A percentile compares a stretch with the other conserved stretches of the same genome.
Evolutionary conservation across 139 green algal species (phyloP).

Genomic region (Tetraselmis striata): DNA sequence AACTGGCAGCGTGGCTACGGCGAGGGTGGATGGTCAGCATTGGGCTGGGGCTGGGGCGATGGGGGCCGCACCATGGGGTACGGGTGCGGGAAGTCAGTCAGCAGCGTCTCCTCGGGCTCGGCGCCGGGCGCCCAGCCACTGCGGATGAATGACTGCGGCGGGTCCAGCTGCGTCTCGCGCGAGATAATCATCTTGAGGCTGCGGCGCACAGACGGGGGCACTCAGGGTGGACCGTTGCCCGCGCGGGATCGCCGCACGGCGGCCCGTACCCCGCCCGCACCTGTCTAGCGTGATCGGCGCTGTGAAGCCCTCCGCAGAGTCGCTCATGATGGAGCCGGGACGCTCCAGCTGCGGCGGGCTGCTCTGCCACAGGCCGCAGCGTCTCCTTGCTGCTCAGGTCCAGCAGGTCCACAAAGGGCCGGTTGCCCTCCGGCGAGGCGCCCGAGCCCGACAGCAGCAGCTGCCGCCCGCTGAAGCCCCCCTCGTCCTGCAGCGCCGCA

Average conservation of each 20-base stretch:
- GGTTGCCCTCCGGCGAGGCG: constrained; percentile 73
- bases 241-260: background rate
- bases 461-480: constrained; percentile 31
- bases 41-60: too few relatives aligned
- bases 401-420: constrained; percentile 88
- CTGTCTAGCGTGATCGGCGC: constrained; percentile 13
- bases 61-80: constrained; percentile 64
- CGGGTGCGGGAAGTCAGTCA: constrained; percentile 92
- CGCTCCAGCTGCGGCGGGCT: constrained; percentile 62
- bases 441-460: constrained; percentile 77
- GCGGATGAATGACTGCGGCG: constrained; percentile 31
- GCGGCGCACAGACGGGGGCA: too few relatives aligned
- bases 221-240: too few relatives aligned
- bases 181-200: background rate
- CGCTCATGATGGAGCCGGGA: constrained; percentile 59
- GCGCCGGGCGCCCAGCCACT: constrained; percentile 11
- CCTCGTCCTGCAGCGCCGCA: constrained; percentile 43
- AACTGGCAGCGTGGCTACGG: too few relatives aligned
- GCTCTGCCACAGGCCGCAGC: constrained; percentile 81
- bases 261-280: too few relatives aligned
- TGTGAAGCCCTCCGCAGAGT: constrained; percentile 17
- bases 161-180: constrained; percentile 24
- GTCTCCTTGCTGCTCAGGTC: constrained; percentile 56
- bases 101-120: constrained; percentile 32
- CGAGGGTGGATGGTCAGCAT: too few relatives aligned